Conservation (phyloP, 208 protist species). For the Leishmania arabica region DNA sequence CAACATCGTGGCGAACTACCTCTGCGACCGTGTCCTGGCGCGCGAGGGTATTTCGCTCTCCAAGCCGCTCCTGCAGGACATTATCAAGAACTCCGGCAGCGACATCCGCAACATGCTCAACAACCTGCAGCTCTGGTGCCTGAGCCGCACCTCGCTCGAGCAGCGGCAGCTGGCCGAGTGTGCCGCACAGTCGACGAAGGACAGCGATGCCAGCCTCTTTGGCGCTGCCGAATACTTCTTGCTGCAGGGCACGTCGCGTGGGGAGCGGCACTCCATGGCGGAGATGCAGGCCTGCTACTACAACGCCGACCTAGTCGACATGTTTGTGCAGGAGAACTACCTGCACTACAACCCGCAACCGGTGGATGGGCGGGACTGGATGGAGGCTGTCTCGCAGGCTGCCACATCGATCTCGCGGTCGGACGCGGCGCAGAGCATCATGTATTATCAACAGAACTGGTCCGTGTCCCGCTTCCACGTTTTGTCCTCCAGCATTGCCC, state of each 20-base stretch:
- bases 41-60: constrained; percentile 92
- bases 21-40: constrained; percentile 88
- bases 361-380: constrained; percentile 29
- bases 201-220: constrained; percentile 93
- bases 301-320: constrained; percentile 91
- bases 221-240: constrained; percentile 91
- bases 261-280: constrained; percentile 61
- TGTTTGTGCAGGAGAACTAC: constrained; percentile 97
- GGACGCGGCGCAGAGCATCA: constrained; percentile 79
- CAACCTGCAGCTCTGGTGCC: constrained; percentile 95
- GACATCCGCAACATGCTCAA: constrained; percentile 98
- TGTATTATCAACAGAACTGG: constrained; percentile 92
- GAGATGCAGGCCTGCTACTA: constrained; percentile 91
- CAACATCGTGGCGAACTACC: constrained; percentile 85
- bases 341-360: constrained; percentile 82
- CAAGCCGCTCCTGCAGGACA: constrained; percentile 82
- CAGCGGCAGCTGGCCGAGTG: constrained; percentile 69
- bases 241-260: constrained; percentile 62
- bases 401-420: constrained; percentile 70
- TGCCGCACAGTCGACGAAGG: constrained; percentile 83
- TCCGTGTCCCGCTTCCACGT: constrained; percentile 77
- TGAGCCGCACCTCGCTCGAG: constrained; percentile 51
- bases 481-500: constrained; percentile 76
- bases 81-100: constrained; percentile 89
- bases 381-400: constrained; percentile 48